Conservation (phyloP, 2,329 filamentous ascomycete genomes). For the Aureobasidium leucospermi region DNA sequence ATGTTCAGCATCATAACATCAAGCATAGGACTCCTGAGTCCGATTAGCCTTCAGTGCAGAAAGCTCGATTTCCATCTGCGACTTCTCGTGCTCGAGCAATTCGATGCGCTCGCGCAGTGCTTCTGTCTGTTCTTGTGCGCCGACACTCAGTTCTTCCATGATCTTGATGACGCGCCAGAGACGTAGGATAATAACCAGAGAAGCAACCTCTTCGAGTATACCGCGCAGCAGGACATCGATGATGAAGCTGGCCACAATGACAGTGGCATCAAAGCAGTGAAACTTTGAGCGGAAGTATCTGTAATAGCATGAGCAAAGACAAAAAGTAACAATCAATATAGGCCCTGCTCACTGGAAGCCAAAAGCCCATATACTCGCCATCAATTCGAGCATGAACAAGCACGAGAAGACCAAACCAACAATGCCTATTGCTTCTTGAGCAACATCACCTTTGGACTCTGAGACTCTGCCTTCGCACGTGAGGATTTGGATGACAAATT, state of each 20-base stretch:
- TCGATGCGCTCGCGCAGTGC: conserved; percentile 47
- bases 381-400: conserved; percentile 58
- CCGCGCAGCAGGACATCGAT: conserved; percentile 56
- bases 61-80: conserved; percentile 1
- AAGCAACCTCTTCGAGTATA: conserved; percentile 55
- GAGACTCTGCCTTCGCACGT: conserved; percentile 37
- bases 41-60: background rate
- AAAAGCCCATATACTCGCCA: conserved; percentile 54
- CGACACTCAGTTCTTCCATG: conserved; percentile 59
- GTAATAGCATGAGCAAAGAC: background rate
- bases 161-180: conserved; percentile 66
- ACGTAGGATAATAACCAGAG: conserved; percentile 58
- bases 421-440: conserved; percentile 40
- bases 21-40: background rate
- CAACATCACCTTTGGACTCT: conserved; percentile 23
- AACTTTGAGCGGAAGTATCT: conserved; percentile 40
- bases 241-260: conserved; percentile 56
- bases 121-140: conserved; percentile 56
- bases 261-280: conserved; percentile 56
- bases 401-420: conserved; percentile 54
- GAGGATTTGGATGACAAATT: conserved; percentile 44
- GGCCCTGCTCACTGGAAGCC: conserved; percentile 44
- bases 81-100: conserved; percentile 44
- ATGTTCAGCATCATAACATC: background rate
- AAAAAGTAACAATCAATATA: background rate